These are phyloP conservation scores for Aquilaria sinensis DNA, from an alignment of 345 rosid species.

Conservation along the genomic window DNA sequence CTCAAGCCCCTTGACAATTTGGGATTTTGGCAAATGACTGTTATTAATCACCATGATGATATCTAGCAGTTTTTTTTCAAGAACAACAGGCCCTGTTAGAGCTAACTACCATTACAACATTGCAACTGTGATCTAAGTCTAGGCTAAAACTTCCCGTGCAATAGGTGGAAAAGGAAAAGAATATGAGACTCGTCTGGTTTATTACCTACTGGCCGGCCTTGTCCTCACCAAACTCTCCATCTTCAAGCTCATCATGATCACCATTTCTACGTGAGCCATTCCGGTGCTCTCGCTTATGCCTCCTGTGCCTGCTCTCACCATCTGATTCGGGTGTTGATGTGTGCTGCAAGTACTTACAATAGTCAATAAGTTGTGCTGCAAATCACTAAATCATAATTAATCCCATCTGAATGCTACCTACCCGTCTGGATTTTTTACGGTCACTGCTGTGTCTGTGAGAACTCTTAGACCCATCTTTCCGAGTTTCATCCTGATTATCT, in stretches of 20 bases:
- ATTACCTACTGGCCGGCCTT: slow-evolving; percentile 23
- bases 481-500: slow-evolving; percentile 48
- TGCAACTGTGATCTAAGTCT: too few relatives aligned
- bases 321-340: slow-evolving; percentile 61
- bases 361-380: neutral
- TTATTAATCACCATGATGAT: too few relatives aligned
- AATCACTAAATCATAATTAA: slow-evolving; percentile 2
- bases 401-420: slow-evolving; percentile 15
- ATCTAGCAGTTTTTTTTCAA: too few relatives aligned
- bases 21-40: too few relatives aligned
- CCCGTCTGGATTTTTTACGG: slow-evolving; percentile 61
- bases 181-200: slow-evolving; percentile 8
- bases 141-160: too few relatives aligned
- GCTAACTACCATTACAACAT: too few relatives aligned
- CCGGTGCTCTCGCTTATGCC: slow-evolving; percentile 55
- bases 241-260: slow-evolving; percentile 72
- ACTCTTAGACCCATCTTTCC: slow-evolving; percentile 43
- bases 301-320: slow-evolving; percentile 54
- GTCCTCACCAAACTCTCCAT: slow-evolving; percentile 72
- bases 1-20: too few relatives aligned
- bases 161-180: neutral
- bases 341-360: slow-evolving; percentile 34
- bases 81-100: too few relatives aligned
- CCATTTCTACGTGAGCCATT: slow-evolving; percentile 45
- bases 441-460: slow-evolving; percentile 46